Evolutionary conservation across 805 yeast genomes (phyloP).

Genomic region (Kregervanrija pseudodelftensis): DNA sequence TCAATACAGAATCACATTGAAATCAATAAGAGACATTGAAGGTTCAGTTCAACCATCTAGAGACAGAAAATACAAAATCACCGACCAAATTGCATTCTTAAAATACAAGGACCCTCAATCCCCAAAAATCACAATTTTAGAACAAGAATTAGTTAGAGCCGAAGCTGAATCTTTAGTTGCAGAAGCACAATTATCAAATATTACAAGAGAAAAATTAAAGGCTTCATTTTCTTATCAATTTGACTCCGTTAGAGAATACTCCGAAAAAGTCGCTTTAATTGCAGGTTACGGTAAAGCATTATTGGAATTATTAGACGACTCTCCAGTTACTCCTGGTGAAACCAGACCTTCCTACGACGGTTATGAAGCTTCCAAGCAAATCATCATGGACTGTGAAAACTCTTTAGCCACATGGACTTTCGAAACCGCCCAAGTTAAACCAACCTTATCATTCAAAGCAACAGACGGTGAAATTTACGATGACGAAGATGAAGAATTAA

Average conservation of each 20-base stretch:
- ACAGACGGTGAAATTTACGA: constrained; percentile 39
- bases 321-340: constrained; percentile 88
- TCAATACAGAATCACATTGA: constrained; percentile 76
- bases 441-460: constrained; percentile 63
- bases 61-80: constrained; percentile 78
- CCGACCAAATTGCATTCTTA: constrained; percentile 77
- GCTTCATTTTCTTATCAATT: constrained; percentile 80
- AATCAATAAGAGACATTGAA: constrained; percentile 77
- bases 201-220: constrained; percentile 80
- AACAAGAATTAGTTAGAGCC: constrained; percentile 85
- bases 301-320: constrained; percentile 73
- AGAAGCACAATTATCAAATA: constrained; percentile 84
- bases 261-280: constrained; percentile 79
- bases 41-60: constrained; percentile 83
- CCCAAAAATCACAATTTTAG: constrained; percentile 71
- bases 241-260: constrained; percentile 77
- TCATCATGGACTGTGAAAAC: constrained; percentile 77
- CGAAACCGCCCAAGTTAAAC: constrained; percentile 75
- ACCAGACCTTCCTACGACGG: constrained; percentile 87
- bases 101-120: constrained; percentile 83
- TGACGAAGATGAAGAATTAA: constrained; percentile 38
- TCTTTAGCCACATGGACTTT: constrained; percentile 81
- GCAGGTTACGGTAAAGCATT: constrained; percentile 88
- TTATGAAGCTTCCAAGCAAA: constrained; percentile 82
- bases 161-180: constrained; percentile 90